These are phyloP conservation scores for Aotearoamyces nothofagi DNA, from an alignment of 2,329 filamentous ascomycete species.

Conservation along the genomic window DNA sequence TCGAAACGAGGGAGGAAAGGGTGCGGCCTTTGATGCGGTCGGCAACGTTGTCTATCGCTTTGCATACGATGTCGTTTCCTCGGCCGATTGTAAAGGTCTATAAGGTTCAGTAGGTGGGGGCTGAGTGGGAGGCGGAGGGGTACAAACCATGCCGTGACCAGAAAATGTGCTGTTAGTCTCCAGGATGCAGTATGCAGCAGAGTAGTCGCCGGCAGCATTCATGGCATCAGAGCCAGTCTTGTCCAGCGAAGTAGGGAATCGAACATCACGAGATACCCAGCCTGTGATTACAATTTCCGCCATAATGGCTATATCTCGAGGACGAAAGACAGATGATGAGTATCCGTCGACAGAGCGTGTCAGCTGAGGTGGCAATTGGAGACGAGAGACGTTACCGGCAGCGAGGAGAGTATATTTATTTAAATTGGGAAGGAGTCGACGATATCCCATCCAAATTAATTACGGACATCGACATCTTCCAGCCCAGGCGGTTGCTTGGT, in stretches of 20 bases:
- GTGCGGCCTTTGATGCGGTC: constrained; percentile 59
- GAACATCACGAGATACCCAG: constrained; percentile 57
- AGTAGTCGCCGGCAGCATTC: constrained; percentile 90
- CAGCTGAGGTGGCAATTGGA: too few species aligned
- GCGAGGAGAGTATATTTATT: too few species aligned
- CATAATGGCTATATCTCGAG: constrained; percentile 25
- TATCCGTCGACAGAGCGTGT: too few species aligned
- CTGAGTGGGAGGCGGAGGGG: constrained; percentile 1
- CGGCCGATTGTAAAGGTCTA: constrained; percentile 63
- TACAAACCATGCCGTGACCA: constrained; percentile 63
- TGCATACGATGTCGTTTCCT: constrained; percentile 80
- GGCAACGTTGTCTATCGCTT: constrained; percentile 62
- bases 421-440: too few species aligned
- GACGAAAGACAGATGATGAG: too few species aligned
- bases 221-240: constrained; percentile 96
- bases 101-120: neutral
- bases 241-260: constrained; percentile 82
- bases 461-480: too few species aligned
- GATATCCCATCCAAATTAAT: too few species aligned
- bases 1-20: constrained; percentile 55
- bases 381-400: too few species aligned
- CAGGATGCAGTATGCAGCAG: constrained; percentile 84
- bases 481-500: too few species aligned
- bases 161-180: constrained; percentile 58
- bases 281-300: constrained; percentile 55